phyloP scores from a whole-genome alignment of 2,329 filamentous ascomycete genomes.

The Cordyceps tenuipes region DNA sequence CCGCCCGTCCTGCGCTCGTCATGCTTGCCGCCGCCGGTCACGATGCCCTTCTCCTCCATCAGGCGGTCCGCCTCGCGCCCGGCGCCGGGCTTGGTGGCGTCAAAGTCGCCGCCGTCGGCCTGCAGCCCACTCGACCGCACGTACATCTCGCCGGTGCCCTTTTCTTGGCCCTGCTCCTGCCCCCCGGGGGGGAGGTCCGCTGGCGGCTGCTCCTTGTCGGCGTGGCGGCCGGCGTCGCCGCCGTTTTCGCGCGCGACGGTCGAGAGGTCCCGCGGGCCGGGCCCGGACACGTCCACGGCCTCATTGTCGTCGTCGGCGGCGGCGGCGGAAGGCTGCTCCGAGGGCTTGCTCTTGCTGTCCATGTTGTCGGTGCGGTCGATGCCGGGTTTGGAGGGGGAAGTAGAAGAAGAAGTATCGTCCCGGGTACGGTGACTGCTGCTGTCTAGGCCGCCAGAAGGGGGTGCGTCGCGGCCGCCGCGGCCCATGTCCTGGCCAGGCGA shows the following conservation, averaged over 20 bases:
- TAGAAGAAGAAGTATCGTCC: no score
- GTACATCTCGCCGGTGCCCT: slow-evolving; percentile 48
- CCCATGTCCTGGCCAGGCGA: slow-evolving; percentile 2
- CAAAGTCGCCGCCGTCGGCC: slow-evolving; percentile 61
- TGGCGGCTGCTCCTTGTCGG: slow-evolving; percentile 15
- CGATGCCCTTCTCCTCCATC: slow-evolving; percentile 25
- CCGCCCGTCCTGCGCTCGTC: neutral
- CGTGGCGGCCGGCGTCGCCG: slow-evolving; percentile 23
- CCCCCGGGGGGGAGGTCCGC: slow-evolving; percentile 20
- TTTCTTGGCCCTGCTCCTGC: slow-evolving; percentile 17
- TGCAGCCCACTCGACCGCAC: slow-evolving; percentile 49
- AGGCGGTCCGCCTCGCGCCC: slow-evolving; percentile 56
- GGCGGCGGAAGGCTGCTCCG: slow-evolving; percentile 19
- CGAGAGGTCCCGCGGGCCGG: slow-evolving; percentile 36
- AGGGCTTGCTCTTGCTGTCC: slow-evolving; percentile 2
- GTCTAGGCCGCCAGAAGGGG: neutral
- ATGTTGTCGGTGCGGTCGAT: neutral
- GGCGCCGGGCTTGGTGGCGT: slow-evolving; percentile 55
- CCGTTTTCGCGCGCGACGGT: slow-evolving; percentile 26
- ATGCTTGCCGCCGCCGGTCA: no score
- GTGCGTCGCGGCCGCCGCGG: neutral
- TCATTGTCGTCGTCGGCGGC: slow-evolving; percentile 18
- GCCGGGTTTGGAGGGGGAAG: neutral
- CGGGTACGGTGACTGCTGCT: neutral
- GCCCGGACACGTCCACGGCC: slow-evolving; percentile 28